These are phyloP conservation scores for Venturia carpophila DNA, from an alignment of 2,329 filamentous ascomycete genomes.

Conservation along the genomic window DNA sequence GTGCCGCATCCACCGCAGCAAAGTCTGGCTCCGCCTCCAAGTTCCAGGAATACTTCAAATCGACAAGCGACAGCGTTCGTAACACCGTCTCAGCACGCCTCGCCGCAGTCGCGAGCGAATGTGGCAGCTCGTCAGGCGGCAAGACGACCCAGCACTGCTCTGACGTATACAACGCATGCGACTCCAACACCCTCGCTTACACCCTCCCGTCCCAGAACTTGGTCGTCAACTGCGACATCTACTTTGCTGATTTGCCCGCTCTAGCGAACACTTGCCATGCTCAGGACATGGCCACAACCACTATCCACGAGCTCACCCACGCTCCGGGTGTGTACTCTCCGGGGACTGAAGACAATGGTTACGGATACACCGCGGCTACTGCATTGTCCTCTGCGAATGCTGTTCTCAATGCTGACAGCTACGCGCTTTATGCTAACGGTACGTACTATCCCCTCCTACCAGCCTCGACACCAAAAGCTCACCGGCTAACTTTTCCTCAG, in stretches of 20 bases:
- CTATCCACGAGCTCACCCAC: conserved; percentile 60
- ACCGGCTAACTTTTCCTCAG: neutral
- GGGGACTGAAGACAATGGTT: conserved; percentile 52
- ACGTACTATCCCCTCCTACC: conserved; percentile 19
- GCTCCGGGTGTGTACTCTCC: conserved; percentile 45
- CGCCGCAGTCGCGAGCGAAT: conserved; percentile 48
- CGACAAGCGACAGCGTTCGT: conserved; percentile 39
- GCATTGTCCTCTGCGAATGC: conserved; percentile 43
- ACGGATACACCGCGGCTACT: conserved; percentile 46
- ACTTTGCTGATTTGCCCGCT: conserved; percentile 14
- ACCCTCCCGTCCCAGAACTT: conserved; percentile 16
- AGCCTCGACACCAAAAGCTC: neutral
- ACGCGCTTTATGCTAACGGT: conserved; percentile 47
- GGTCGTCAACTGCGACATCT: conserved; percentile 18
- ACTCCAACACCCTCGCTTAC: conserved; percentile 17
- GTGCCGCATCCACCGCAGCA: conserved; percentile 45
- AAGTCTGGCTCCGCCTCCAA: conserved; percentile 42
- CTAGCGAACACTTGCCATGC: conserved; percentile 43
- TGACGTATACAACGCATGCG: conserved; percentile 49
- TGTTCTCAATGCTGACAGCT: conserved; percentile 58
- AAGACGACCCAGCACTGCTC: conserved; percentile 51
- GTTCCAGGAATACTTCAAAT: conserved; percentile 57
- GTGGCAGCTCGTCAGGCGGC: conserved; percentile 41
- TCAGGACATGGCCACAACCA: conserved; percentile 59
- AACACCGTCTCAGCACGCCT: conserved; percentile 46